Conservation (phyloP, 2,329 filamentous ascomycete species). For the Didymella glomerata region DNA sequence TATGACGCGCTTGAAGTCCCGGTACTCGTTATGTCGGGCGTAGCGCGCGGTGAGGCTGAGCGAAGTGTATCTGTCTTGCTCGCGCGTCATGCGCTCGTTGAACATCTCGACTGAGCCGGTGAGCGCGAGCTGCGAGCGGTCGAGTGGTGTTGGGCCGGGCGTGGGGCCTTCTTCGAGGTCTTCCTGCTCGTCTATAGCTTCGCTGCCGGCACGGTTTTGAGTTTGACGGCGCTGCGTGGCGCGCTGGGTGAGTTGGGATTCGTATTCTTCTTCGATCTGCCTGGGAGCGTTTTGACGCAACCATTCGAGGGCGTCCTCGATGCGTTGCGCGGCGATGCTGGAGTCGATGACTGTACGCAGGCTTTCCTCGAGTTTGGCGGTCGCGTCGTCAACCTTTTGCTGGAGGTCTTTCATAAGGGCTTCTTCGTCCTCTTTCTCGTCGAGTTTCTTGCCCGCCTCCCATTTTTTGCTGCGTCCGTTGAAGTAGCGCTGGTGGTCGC, state of each 20-base stretch:
- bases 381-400: constrained; percentile 60
- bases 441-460: constrained; percentile 47
- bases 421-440: constrained; percentile 52
- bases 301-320: constrained; percentile 56
- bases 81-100: constrained; percentile 48
- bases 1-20: constrained; percentile 67
- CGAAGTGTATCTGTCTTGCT: constrained; percentile 56
- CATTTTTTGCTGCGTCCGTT: constrained; percentile 45
- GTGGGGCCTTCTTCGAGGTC: constrained; percentile 48
- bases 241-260: constrained; percentile 50
- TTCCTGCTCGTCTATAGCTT: constrained; percentile 48
- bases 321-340: constrained; percentile 56
- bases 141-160: constrained; percentile 50
- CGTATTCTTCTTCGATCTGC: constrained; percentile 39
- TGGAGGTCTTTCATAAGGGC: constrained; percentile 51
- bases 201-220: constrained; percentile 26
- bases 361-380: constrained; percentile 64
- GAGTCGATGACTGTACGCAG: constrained; percentile 68
- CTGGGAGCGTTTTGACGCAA: constrained; percentile 51
- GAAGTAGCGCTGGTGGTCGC: constrained; percentile 50
- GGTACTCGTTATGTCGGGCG: constrained; percentile 67
- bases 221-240: constrained; percentile 36
- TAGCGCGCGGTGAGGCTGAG: constrained; percentile 58
- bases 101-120: constrained; percentile 51
- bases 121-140: constrained; percentile 43